Evolutionary conservation across 2,329 filamentous ascomycete genomes (phyloP), one percentile per base, ranked within the genome.

Genomic region (Claviceps humidiphila): DNA sequence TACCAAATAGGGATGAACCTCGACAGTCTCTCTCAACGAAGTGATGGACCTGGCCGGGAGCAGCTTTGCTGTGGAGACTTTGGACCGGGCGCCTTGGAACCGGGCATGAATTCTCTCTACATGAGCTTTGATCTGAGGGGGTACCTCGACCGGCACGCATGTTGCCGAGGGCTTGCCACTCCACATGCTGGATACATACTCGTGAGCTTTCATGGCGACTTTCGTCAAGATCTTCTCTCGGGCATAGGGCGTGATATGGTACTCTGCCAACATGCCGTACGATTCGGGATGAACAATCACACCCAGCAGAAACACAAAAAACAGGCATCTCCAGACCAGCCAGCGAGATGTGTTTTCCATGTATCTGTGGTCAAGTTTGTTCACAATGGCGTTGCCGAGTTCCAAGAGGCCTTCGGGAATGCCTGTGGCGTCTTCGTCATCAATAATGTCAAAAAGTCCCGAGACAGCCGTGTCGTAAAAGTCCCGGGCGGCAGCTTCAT

Each of bases 191-290:
- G 87, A 81, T 13, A 91, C 87, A 57, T 87, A 78, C 61, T 86
- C 84, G 63, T 90, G 85, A 49, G 87, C 85, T 56, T 85, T 82
- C 64, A 86, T 81, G 52, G 86, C 89, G 53, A 96, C 84, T 64
- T 91, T 85, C 61, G 83, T 84, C 52, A 86, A 71, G 53, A 86
- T 85, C 66, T 84, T 90, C 61, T 95, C 87, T 44, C 93, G 81
- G 43, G 89, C 89, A 67, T 91, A 89, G 59, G 94, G 88, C 49
- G 87, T 90, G 60, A 97, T 89, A 69, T 95, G 88, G 66, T 95
- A 91, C 61, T 95, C 88, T 53, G 88, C 79, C 73, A 97, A 84
- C 71, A 86, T 80, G 51, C 81, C 80, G 58, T 81, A 77, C 50
- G 77, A 89, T 76, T 98, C 93, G 11, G 93, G 93, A 61, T 93